phyloP scores from a whole-genome alignment of 176 grass and related monocot genomes.

The Carex pumila region DNA sequence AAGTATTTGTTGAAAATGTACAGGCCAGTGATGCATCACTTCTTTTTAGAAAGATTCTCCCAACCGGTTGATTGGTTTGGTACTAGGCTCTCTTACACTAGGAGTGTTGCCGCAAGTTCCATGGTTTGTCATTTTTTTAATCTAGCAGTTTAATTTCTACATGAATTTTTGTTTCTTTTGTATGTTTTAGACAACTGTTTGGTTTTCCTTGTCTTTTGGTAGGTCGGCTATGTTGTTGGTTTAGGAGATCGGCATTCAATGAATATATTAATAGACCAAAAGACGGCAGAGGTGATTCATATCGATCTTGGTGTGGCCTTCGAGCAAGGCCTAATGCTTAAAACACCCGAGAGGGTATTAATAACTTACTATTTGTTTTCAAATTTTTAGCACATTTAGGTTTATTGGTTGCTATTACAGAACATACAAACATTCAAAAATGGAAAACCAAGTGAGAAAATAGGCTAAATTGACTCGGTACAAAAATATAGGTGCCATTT shows the following conservation, averaged over 20 bases:
- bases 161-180: neutral
- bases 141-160: neutral
- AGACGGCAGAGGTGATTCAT: slow-evolving; percentile 87
- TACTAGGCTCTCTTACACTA: slow-evolving; percentile 77
- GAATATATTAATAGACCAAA: slow-evolving; percentile 97
- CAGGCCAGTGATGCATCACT: slow-evolving; percentile 93
- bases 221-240: slow-evolving; percentile 96
- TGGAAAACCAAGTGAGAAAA: neutral
- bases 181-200: neutral
- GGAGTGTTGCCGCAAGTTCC: slow-evolving; percentile 87
- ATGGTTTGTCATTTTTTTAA: slow-evolving; percentile 55
- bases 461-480: slow-evolving; percentile 3
- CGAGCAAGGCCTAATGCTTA: slow-evolving; percentile 94
- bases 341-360: slow-evolving; percentile 17
- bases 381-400: neutral
- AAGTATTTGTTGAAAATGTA: slow-evolving; percentile 1
- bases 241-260: slow-evolving; percentile 94
- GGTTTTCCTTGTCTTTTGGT: slow-evolving; percentile 17
- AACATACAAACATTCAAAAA: neutral
- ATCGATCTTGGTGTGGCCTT: slow-evolving; percentile 98
- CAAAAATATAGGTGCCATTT: slow-evolving; percentile 65
- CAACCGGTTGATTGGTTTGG: slow-evolving; percentile 87
- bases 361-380: neutral
- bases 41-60: slow-evolving; percentile 94
- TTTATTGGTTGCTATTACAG: neutral